Conservation (phyloP, 441 rosid genomes). For the Theobroma grandiflorum region DNA sequence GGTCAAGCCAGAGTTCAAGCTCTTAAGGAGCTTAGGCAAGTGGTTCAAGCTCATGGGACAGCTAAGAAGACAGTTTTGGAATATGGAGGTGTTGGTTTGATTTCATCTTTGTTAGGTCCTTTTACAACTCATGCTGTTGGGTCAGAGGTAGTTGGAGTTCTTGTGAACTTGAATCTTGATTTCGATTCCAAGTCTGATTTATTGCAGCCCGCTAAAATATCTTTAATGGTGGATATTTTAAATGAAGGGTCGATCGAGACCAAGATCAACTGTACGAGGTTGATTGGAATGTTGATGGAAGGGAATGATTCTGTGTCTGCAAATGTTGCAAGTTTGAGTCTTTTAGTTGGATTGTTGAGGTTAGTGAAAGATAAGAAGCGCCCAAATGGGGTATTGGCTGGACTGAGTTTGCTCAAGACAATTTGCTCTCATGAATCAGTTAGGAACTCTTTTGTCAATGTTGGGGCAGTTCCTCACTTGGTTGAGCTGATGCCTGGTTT, state of each 20-base stretch:
- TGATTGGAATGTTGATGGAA: slow-evolving; percentile 67
- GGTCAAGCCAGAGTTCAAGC: slow-evolving; percentile 89
- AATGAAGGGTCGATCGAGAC: slow-evolving; percentile 89
- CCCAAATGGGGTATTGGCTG: slow-evolving; percentile 59
- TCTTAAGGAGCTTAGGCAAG: slow-evolving; percentile 70
- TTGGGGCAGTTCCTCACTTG: slow-evolving; percentile 78
- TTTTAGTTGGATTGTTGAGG: slow-evolving; percentile 83
- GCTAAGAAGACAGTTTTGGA: slow-evolving; percentile 70
- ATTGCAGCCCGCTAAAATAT: slow-evolving; percentile 82
- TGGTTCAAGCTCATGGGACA: slow-evolving; percentile 59
- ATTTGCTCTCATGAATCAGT: slow-evolving; percentile 62
- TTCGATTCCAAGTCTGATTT: slow-evolving; percentile 57
- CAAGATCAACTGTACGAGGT: slow-evolving; percentile 70
- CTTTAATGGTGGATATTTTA: slow-evolving; percentile 83
- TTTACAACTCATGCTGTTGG: slow-evolving; percentile 90
- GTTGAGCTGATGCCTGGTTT: slow-evolving; percentile 70
- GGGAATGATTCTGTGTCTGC: slow-evolving; percentile 66
- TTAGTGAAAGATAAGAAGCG: slow-evolving; percentile 77
- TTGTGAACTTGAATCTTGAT: slow-evolving; percentile 75
- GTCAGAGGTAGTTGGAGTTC: slow-evolving; percentile 80
- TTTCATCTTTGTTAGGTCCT: slow-evolving; percentile 73
- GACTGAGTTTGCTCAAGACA: slow-evolving; percentile 62
- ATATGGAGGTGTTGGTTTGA: slow-evolving; percentile 58
- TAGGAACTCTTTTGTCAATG: slow-evolving; percentile 62
- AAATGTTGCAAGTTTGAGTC: slow-evolving; percentile 70